Conservation (phyloP, 78 protist genomes). For the Guillardia theta region DNA sequence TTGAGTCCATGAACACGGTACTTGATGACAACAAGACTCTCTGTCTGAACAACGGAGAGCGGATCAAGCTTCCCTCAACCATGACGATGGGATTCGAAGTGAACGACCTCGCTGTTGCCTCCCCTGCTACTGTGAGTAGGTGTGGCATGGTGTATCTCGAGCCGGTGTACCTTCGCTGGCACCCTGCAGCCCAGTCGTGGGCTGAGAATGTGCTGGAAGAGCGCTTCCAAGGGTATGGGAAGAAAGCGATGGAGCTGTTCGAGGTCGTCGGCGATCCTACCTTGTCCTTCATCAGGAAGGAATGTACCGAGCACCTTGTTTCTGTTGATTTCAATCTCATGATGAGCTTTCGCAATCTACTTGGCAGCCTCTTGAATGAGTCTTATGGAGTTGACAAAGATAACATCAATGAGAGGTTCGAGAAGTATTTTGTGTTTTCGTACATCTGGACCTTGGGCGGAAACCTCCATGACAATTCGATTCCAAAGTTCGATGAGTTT, state of each 20-base stretch:
- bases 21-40: constrained; percentile 86
- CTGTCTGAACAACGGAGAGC: constrained; percentile 82
- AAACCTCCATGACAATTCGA: not conserved
- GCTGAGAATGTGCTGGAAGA: not conserved
- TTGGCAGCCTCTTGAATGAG: not conserved
- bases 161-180: constrained; percentile 65
- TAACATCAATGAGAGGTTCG: not conserved
- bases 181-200: constrained; percentile 63
- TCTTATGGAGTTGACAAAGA: not conserved
- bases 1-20: constrained; percentile 83
- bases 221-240: not conserved
- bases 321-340: constrained; percentile 21
- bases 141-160: constrained; percentile 89
- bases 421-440: constrained; percentile 29
- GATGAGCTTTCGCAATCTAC: not conserved
- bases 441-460: constrained; percentile 63
- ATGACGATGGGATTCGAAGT: constrained; percentile 80
- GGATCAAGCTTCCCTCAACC: constrained; percentile 76
- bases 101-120: constrained; percentile 82
- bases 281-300: constrained; percentile 27
- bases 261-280: not conserved
- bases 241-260: not conserved
- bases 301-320: constrained; percentile 40
- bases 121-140: constrained; percentile 90
- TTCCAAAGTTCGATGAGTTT: not conserved